Evolutionary conservation across 306 rosid species (phyloP), one percentile per base, ranked within the genome.

Genomic region (Corylus avellana): DNA sequence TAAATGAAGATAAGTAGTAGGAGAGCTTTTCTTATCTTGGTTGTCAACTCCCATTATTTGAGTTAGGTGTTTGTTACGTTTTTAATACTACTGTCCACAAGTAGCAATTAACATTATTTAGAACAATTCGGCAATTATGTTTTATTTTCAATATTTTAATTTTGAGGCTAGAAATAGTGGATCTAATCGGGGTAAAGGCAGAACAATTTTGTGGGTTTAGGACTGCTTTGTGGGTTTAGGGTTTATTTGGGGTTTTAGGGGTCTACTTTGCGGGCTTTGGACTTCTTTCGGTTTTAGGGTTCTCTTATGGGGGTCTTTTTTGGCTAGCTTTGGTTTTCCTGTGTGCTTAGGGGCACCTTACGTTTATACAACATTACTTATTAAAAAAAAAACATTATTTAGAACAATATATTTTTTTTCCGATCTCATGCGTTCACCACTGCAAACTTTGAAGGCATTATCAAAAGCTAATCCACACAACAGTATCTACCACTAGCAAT

Each of bases 401-500:
- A 62, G 18, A 13, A 62, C 64, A 62, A 12, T 4, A 5, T 22
- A 0, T 62, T 3, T 29, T 62, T 2, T 25, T 58, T 22, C 25
- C 66, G 11, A 29, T 62, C 63, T 22, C 69, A 62, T 67, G 12
- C 5, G 29, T 67, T 39, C 72, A 67, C 16, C 8, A 9, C 25
- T 2, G 14, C 72, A 42, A 42, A 67, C 72, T 67, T 42, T 54
- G 27, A 64, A 78, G 80, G 78, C 70, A 70, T 22, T 74, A 51
- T 8, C 70, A 76, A 74, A 62, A 58, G 79, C 59, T 74, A 69
- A 75, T 27, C 47, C 58, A 51, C 59, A 75, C 7, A 42, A 72
- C 25, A 25, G 18, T 73, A 74, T 79, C n/a, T 61, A 51, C 57
- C 76, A 48, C 75, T 54, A 70, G 68, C 42, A 78, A 22, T 76